These are phyloP conservation scores for Terfezia claveryi DNA, from an alignment of 495 filamentous ascomycete species.

Conservation along the genomic window DNA sequence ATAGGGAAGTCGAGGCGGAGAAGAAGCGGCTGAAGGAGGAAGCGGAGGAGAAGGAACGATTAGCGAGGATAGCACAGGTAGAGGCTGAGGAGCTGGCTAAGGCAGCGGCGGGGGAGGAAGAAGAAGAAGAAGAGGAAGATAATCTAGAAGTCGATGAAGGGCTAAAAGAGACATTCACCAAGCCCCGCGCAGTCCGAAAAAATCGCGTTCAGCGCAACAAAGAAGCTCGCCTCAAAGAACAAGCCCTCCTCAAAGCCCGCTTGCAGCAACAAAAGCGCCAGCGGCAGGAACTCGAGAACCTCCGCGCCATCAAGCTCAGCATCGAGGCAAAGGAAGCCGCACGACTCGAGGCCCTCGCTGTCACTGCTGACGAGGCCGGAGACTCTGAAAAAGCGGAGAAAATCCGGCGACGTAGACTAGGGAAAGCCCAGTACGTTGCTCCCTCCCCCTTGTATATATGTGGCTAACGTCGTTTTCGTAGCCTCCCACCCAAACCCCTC, in stretches of 20 bases:
- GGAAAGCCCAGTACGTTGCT: constrained; percentile 39
- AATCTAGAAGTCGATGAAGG: constrained; percentile 48
- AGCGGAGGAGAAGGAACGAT: constrained; percentile 24
- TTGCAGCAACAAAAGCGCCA: constrained; percentile 49
- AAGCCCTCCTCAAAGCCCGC: constrained; percentile 47
- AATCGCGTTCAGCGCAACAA: constrained; percentile 69
- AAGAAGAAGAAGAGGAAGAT: constrained; percentile 76
- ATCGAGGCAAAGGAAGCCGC: constrained; percentile 34
- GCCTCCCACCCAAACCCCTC: constrained; percentile 52
- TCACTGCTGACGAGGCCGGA: constrained; percentile 29
- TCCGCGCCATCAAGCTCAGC: constrained; percentile 41
- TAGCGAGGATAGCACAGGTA: constrained; percentile 11
- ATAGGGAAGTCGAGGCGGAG: constrained; percentile 59
- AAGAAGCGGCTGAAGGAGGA: constrained; percentile 48
- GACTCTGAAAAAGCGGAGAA: constrained; percentile 34
- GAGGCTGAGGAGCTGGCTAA: constrained; percentile 23
- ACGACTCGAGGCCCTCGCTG: constrained; percentile 23
- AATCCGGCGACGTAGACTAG: constrained; percentile 52
- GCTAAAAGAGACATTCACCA: constrained; percentile 36
- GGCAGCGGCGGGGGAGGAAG: constrained; percentile 43
- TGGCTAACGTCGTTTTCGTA: constrained; percentile 19
- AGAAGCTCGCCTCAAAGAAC: constrained; percentile 65
- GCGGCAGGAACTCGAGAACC: constrained; percentile 39
- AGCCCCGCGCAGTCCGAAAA: constrained; percentile 60
- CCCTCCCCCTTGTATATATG: not conserved